These are phyloP conservation scores for Solanum stenotomum DNA, from an alignment of 257 asterid genomes.

Conservation along the genomic window DNA sequence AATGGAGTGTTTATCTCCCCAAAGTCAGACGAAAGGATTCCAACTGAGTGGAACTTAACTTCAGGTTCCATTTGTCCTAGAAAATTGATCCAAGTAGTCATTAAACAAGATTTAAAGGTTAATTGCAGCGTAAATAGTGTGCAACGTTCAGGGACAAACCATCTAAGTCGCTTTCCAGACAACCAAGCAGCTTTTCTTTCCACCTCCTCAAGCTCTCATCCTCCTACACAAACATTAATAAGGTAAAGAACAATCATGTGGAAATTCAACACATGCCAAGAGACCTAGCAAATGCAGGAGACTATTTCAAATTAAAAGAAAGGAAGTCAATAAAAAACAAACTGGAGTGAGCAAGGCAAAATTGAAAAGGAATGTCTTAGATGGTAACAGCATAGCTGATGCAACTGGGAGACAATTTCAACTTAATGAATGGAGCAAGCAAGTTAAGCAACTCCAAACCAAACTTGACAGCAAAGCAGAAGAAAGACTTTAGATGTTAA, in stretches of 20 bases:
- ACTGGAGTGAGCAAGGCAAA: neutral
- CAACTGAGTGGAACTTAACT: constrained; percentile 59
- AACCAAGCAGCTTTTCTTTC: constrained; percentile 81
- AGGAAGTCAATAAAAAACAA: neutral
- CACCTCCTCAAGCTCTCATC: constrained; percentile 77
- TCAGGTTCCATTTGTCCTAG: constrained; percentile 68
- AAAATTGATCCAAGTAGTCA: neutral
- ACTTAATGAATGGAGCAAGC: neutral
- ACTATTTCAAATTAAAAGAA: neutral
- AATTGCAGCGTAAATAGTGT: neutral
- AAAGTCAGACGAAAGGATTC: constrained; percentile 49
- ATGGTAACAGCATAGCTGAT: neutral
- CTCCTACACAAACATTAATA: constrained; percentile 27
- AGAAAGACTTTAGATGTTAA: neutral
- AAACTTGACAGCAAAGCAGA: neutral
- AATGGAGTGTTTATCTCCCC: constrained; percentile 61
- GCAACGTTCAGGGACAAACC: constrained; percentile 25
- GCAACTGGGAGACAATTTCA: neutral
- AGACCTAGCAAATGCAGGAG: neutral
- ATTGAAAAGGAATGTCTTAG: neutral
- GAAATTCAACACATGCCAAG: neutral
- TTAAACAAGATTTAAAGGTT: neutral
- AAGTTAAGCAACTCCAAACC: neutral
- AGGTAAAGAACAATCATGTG: neutral
- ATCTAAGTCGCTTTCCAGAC: constrained; percentile 58